These are phyloP conservation scores for Kitagawia praeruptora DNA, from an alignment of 129 eudicot species.

Conservation along the genomic window DNA sequence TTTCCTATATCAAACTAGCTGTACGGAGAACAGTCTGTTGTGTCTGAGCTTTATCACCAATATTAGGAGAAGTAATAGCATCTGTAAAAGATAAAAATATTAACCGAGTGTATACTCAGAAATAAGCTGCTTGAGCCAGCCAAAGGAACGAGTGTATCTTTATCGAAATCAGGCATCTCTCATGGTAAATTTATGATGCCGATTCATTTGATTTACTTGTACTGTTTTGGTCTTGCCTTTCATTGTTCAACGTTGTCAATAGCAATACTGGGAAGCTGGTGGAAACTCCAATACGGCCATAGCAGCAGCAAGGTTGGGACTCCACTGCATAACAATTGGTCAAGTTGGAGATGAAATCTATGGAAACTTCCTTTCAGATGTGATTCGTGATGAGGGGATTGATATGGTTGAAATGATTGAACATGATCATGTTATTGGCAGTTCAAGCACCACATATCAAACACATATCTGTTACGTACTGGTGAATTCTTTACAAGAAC, in stretches of 20 bases:
- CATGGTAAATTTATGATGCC: no score
- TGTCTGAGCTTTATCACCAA: no score
- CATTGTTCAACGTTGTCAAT: background rate
- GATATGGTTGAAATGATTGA: constrained; percentile 52
- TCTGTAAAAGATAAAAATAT: no score
- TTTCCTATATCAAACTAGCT: no score
- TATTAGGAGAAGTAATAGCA: no score
- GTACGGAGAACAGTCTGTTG: no score
- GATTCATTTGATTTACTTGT: no score
- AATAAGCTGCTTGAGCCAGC: no score
- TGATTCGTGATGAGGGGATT: constrained; percentile 67
- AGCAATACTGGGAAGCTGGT: constrained; percentile 98
- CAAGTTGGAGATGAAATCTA: constrained; percentile 79
- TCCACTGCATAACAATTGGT: constrained; percentile 52
- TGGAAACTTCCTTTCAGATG: constrained; percentile 69
- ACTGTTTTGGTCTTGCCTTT: no score
- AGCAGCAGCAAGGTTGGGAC: constrained; percentile 91
- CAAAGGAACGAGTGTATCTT: no score
- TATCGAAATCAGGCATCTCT: no score
- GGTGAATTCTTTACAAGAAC: constrained; percentile 84
- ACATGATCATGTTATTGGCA: constrained; percentile 22
- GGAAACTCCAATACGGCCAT: constrained; percentile 85
- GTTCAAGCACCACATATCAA: constrained; percentile 36
- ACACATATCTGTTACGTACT: constrained; percentile 89
- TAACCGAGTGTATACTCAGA: no score